These are phyloP conservation scores for Fraxinus dipetala DNA, from an alignment of 305 asterid species.

Conservation along the genomic window DNA sequence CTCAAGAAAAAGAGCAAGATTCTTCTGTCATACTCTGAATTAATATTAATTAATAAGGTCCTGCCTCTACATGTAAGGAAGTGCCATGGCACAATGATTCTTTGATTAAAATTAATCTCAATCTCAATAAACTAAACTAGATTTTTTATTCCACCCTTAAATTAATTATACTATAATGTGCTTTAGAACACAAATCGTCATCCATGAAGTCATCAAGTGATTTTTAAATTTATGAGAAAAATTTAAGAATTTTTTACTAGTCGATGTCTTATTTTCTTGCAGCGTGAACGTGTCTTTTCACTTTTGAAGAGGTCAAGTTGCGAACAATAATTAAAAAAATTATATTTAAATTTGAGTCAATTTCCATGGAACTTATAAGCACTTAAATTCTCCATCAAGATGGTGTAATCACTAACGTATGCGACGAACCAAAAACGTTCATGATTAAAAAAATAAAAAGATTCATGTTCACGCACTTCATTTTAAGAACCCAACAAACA, in stretches of 20 bases:
- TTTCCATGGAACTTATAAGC: neutral
- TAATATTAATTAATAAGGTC: neutral
- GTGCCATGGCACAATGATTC: conserved; percentile 26
- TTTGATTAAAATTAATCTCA: neutral
- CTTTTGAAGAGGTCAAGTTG: conserved; percentile 7
- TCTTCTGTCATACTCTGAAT: neutral
- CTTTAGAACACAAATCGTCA: conserved; percentile 20
- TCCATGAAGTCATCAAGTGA: conserved; percentile 22
- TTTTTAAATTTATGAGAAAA: neutral
- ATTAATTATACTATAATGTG: neutral
- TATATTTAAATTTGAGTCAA: conserved; percentile 21
- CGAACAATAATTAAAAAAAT: neutral
- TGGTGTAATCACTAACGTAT: conserved; percentile 6
- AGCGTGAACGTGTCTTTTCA: neutral
- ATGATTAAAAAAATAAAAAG: neutral
- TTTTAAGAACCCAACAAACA: neutral
- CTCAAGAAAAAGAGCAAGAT: conserved; percentile 2
- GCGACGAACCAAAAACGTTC: conserved; percentile 31
- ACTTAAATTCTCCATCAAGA: neutral
- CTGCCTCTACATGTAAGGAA: conserved; percentile 16
- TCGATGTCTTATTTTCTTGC: neutral
- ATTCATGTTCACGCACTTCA: neutral
- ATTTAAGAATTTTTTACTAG: too few species aligned
- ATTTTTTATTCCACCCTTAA: neutral
- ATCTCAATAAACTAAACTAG: neutral